Evolutionary conservation across 768 basidiomycete genomes (phyloP).

Genomic region (Boletus sp.): DNA sequence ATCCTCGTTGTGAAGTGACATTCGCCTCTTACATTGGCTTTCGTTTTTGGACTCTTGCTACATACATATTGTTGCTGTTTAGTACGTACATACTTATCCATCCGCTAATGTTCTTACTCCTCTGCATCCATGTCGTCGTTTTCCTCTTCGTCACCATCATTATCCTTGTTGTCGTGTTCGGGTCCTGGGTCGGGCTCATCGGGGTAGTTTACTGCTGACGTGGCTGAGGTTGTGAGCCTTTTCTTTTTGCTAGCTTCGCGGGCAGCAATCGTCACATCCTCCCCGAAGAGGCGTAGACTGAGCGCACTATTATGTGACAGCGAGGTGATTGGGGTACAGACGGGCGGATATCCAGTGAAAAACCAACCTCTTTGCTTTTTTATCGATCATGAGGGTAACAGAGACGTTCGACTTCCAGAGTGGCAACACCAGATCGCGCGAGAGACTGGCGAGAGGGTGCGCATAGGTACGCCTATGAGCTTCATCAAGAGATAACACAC

Average conservation of each 20-base stretch:
- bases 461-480: not conserved
- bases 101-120: conserved; percentile 5
- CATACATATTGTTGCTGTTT: conserved; percentile 6
- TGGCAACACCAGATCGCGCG: conserved; percentile 84
- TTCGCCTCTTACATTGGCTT: not conserved
- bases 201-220: not conserved
- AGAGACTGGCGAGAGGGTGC: conserved; percentile 42
- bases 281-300: conserved; percentile 79
- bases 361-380: conserved; percentile 86
- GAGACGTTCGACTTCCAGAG: conserved; percentile 94
- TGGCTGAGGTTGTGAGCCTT: not conserved
- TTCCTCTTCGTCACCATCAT: conserved; percentile 3
- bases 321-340: not conserved
- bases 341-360: not conserved
- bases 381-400: conserved; percentile 90
- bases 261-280: conserved; percentile 63
- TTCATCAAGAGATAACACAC: not conserved
- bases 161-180: conserved; percentile 3
- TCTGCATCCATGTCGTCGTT: conserved; percentile 12
- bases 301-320: conserved; percentile 62
- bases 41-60: not conserved
- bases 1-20: conserved; percentile 34
- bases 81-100: conserved; percentile 11
- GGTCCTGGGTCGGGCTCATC: not conserved
- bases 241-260: conserved; percentile 34